Base-by-base conservation (phyloP, 2,329 filamentous ascomycete species). In the Botrytis aclada region DNA sequence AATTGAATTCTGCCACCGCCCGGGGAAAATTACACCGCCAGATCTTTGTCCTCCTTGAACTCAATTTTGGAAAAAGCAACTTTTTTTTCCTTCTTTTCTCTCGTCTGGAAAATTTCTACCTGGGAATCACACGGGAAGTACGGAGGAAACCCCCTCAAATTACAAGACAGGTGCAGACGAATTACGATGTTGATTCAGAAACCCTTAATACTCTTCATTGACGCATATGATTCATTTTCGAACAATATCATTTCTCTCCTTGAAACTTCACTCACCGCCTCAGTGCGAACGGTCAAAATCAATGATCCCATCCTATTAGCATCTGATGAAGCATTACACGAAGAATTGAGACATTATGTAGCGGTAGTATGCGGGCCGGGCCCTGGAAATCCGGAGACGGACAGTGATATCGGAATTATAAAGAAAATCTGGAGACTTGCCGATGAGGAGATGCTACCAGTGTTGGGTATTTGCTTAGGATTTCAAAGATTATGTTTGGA, bases 201-300 rank as follows among this genome's bases (percentile, higher is more conserved):
- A 73, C 78, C 80, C 60, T 73, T 77, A 29, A 92, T 98, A 75
- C 88, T 98, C 75, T 97, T 97, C 83, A 86, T 99, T 77, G 96
- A 98, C 82, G 95, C 95, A 75, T 97, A 97, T 83, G 96, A 99
- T 84, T 98, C 95, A 60, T 99, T 98, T 83, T 93, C 94, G 72
- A 95, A 97, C 83, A 98, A 98, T 83, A 96, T 98, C 79, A 90
- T 97, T 70, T 90, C 93, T 9, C 88, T 97, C 47, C 86, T 98
- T 64, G 88, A 92, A 77, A 89, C 91, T 6, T 86, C 89, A 5
- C 86, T 97, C 14, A 83, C 86, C 74, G 92, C 88, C 32, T 85
- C 90, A 25, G 91, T 97, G 47, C 88, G 88, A 63, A 88, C 92
- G 61, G 85, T 97, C 74, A 89, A 88, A 75, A 94, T 97, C 77